Evolutionary conservation across 2,329 filamentous ascomycete species (phyloP), one percentile per base, ranked within the genome.

Genomic region (Hypoxylon sp.): DNA sequence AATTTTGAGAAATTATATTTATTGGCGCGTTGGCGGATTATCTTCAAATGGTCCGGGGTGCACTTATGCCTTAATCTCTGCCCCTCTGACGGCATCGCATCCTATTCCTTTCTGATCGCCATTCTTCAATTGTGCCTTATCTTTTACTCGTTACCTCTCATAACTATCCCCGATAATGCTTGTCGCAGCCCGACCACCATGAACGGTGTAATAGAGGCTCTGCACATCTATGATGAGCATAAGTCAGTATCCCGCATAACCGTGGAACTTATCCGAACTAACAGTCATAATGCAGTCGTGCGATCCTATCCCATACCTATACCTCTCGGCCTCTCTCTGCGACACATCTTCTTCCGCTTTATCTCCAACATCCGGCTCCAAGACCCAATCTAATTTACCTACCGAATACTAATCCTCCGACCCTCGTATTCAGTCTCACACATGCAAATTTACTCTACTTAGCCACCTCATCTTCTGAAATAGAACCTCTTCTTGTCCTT

Each of bases 151-250:
- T 11, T 44, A 50, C 24, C 19, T 3, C 24, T n/a, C 44, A 42
- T 33, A n/a, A 17, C 11, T 54, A 39, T 59, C 54, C 9, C 54
- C 35, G 61, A 77, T 59, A 48, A 78, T 78, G 76, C 71, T 69
- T 67, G 71, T 72, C 66, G 66, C 71, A 69, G 73, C 69, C 71
- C 76, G 69, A 69, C 78, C 80, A 90, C 81, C 79, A 95, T 94
- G 92, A 93, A 88, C 84, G 90, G 93, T 83, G 90, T 92, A 78
- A 92, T 99, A 78, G 95, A 98, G 85, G 96, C 95, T 79, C 86
- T 99, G 77, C 95, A 98, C 85, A 94, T 99, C 80, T 98, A 92
- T 81, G 94, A 98, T 88, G 94, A 98, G 85, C 90, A 94, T 83
- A 94, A 94, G 94, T 97, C 84, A 77, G 87, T 76, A 13, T 22